Percentiles rank a stretch among this genome's conserved stretches.
Conservation (phyloP, 1,284 basidiomycete species). For the Trametes polyzona region DNA sequence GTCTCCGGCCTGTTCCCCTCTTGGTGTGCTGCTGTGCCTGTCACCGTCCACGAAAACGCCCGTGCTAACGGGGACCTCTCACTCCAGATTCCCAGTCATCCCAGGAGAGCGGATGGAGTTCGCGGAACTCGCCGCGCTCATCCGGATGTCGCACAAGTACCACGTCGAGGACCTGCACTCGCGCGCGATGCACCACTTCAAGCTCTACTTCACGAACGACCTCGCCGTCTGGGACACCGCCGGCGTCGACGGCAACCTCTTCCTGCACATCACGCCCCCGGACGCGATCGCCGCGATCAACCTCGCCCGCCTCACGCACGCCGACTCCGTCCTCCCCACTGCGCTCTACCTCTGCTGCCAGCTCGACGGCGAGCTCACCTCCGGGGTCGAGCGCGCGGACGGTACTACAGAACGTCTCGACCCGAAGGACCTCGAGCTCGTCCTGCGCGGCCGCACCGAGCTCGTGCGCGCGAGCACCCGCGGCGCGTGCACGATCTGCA, state of each 20-base stretch:
- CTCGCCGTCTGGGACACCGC: slow-evolving; percentile 24
- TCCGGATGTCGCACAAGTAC: slow-evolving; percentile 32
- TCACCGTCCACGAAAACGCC: no score
- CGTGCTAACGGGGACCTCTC: no score
- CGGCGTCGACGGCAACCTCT: slow-evolving; percentile 22
- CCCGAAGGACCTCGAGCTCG: slow-evolving; percentile 25
- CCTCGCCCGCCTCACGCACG: slow-evolving; percentile 26
- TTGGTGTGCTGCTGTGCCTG: no score
- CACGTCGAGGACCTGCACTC: slow-evolving; percentile 27
- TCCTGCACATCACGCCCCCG: slow-evolving; percentile 22
- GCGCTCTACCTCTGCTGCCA: slow-evolving; percentile 31
- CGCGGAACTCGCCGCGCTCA: slow-evolving; percentile 25
- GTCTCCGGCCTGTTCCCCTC: no score
- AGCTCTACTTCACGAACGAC: slow-evolving; percentile 26
- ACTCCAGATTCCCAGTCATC: slow-evolving; percentile 20
- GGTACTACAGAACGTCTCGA: slow-evolving; percentile 23
- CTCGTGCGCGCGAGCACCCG: slow-evolving; percentile 29
- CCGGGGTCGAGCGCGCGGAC: slow-evolving; percentile 22
- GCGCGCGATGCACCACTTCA: slow-evolving; percentile 24
- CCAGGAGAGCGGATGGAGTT: slow-evolving; percentile 24
- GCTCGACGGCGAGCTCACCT: slow-evolving; percentile 24
- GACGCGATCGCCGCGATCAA: slow-evolving; percentile 28
- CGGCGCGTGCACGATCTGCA: slow-evolving; percentile 26
- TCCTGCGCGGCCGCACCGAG: slow-evolving; percentile 24
- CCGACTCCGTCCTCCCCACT: slow-evolving; percentile 25